Base-by-base conservation (phyloP, 129 eudicot genomes). In the Arctium minus region DNA sequence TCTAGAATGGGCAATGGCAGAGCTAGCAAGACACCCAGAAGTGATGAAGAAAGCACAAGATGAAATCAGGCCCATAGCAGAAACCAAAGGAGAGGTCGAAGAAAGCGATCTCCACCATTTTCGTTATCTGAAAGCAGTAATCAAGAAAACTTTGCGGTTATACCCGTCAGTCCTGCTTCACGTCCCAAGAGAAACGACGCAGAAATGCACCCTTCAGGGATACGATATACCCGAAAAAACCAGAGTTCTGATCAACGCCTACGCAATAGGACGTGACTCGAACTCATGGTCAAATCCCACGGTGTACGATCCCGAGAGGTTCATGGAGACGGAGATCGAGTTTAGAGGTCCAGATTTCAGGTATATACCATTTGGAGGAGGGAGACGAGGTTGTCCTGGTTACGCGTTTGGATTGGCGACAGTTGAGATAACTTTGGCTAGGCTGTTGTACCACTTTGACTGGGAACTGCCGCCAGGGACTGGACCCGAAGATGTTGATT, bases 361-460 rank as follows among this genome's bases (percentile, higher is more conserved):
- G 89, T 86, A 86, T 53, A 69, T 88, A 7, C 94, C 90, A 0
- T 90, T 90, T 74, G 94, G 90, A 1, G 90, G 88, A 6, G 94
- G 90, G 53, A 84, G 94, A 38, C 79, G 92, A 70, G 91, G 91
- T 10, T 90, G 92, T 75, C 89, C 94, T 0, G 90, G 94, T 0
- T 84, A 60, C 29, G 44, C 89, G 2, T 86, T 90, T 74, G 90
- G 90, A 7, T 79, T 90, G 68, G 88, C 92, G 18, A 86, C 87
- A 5, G 83, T 90, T 22, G 89, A 90, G 86, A 40, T 86, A n/a
- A 60, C 89, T 37, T 78, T 88, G 81, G 92, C 94, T 17, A 73
- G 85, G 0, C 68, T 91, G 4, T 75, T 91, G 83, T 84, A 79
- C 70, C 92, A 88, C 62, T 90, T 88, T 33, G 79, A 88, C 11